phyloP scores from a whole-genome alignment of 768 basidiomycete species.

The Suillus subluteus region DNA sequence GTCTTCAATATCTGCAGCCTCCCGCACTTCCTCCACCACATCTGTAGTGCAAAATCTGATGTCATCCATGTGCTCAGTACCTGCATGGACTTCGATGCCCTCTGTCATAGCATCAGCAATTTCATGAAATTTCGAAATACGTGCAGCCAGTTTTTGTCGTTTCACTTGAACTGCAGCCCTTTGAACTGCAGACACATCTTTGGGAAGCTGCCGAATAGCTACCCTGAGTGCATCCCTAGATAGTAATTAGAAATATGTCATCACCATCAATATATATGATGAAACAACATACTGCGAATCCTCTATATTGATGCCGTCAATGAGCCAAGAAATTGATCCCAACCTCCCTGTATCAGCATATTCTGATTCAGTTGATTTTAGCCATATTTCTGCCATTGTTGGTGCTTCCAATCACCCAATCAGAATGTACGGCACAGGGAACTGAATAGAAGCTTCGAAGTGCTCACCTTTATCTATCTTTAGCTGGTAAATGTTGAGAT shows the following conservation, averaged over 20 bases:
- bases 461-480: slow-evolving; percentile 10
- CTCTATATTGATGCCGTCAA: slow-evolving; percentile 10
- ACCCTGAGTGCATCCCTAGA: slow-evolving; percentile 6
- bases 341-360: not conserved
- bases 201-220: slow-evolving; percentile 8
- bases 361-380: not conserved
- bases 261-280: no score
- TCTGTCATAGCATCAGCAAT: not conserved
- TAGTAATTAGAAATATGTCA: no score
- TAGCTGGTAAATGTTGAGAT: slow-evolving; percentile 5
- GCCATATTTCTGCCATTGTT: slow-evolving; percentile 8
- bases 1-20: not conserved
- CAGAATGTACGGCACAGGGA: no score
- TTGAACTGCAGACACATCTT: slow-evolving; percentile 1
- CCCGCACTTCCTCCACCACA: not conserved
- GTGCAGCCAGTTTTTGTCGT: not conserved
- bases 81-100: not conserved
- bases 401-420: slow-evolving; percentile 1
- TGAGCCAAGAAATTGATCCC: slow-evolving; percentile 8
- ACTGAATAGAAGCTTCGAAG: not conserved
- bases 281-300: slow-evolving; percentile 4
- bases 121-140: not conserved
- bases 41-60: not conserved
- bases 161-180: not conserved
- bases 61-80: not conserved